Conservation (phyloP, 139 green algal genomes). For the Tetradesmus lagerheimii region DNA sequence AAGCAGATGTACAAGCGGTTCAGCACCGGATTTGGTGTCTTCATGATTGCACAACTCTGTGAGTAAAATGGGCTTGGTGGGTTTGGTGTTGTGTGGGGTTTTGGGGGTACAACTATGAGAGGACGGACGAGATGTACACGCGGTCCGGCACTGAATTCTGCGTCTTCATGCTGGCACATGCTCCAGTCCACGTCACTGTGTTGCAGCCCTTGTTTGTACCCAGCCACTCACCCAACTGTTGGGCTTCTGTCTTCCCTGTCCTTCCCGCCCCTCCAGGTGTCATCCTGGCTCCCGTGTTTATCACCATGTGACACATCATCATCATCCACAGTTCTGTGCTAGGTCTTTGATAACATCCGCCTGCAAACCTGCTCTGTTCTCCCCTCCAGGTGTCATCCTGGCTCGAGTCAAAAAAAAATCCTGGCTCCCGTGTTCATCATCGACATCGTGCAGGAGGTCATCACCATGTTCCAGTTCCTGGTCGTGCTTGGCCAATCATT, state of each 20-base stretch:
- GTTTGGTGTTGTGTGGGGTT: neutral
- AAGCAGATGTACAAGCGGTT: constrained; percentile 52
- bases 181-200: too few relatives aligned
- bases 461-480: constrained; percentile 52
- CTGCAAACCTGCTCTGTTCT: too few relatives aligned
- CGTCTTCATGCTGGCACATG: neutral
- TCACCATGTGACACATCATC: too few relatives aligned
- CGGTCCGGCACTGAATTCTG: constrained; percentile 34
- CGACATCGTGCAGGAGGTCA: constrained; percentile 49
- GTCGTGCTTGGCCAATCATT: too few relatives aligned
- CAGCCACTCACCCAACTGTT: too few relatives aligned
- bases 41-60: constrained; percentile 45
- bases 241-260: too few relatives aligned
- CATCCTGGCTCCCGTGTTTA: constrained; percentile 47
- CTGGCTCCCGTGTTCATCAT: constrained; percentile 52
- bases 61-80: neutral
- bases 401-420: too few relatives aligned
- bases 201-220: neutral
- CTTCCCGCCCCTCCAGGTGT: constrained; percentile 51
- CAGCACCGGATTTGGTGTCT: constrained; percentile 42
- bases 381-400: constrained; percentile 46
- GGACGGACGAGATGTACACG: constrained; percentile 32
- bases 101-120: neutral
- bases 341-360: too few relatives aligned
- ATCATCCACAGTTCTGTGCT: too few relatives aligned